Base-by-base conservation (phyloP, 2,329 filamentous ascomycete species). In the Microcera coccophila region DNA sequence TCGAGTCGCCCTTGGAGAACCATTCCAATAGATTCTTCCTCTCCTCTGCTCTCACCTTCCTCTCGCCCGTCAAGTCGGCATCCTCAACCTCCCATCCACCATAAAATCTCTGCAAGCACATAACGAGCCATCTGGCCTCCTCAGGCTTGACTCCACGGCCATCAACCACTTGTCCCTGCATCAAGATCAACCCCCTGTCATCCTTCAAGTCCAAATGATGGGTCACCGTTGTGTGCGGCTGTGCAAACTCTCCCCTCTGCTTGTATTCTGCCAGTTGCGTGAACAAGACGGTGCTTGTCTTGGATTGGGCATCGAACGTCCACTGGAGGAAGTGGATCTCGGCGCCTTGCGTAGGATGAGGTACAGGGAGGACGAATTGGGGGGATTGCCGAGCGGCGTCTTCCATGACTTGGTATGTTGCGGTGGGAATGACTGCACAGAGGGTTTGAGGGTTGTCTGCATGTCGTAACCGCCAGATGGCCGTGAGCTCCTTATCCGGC, bases 321-420 rank as follows among this genome's bases (percentile, higher is more conserved):
- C 94, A 98, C 68, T 98, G 91, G 49, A 98, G 69, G 66, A 95
- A 95, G 68, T 98, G 93, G 35, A 98, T 90, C 66, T 97, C 93
- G 36, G 90, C 88, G 39, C 87, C 88, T 52, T 74, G 73, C 18
- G 66, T 70, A 36, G 70, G 68, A 66, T 78, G 87, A 52, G 87
- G 87, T 5, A 97, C 77, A 0, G 93, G 93, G 2, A 98, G 79
- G 42, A 98, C 84, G 69, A 98, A 98, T 56, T 90, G 84, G 12
- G 93, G 93, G 63, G 91, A 80, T 39, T 73, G 72, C 50, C 81
- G 81, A 12, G 90, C 93, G 3, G 82, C 81, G 1, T 70, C 63
- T 49, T 84, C 80, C 62, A 98, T 88, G 39, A 79, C 74, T 24
- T 71, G 63, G 71, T 90, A 97, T n/a, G 84, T 87, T 2, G 76